Base-by-base conservation (phyloP, 2,329 filamentous ascomycete genomes). In the Aaosphaeria arxii region DNA sequence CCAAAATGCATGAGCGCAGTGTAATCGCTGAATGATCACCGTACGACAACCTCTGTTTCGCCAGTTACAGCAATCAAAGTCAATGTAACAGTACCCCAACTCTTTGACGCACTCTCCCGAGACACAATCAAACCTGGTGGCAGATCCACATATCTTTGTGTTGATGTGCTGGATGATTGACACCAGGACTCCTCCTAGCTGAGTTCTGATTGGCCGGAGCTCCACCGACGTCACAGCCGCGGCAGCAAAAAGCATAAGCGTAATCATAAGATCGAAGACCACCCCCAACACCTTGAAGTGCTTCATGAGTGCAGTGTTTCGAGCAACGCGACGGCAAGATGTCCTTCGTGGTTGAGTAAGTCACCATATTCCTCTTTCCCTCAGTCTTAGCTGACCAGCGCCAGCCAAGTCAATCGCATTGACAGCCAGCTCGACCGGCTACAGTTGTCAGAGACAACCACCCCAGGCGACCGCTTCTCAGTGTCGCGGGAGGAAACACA, bases 381-480 rank as follows among this genome's bases (percentile, higher is more conserved):
- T 9, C 13, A 29, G 4, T 11, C 28, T 5, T 2, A 17, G 32
- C 33, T 40, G n/a, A 42, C 9, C 33, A 3, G 9, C 31, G 24
- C 28, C 57, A 82, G 79, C 64, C 80, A 82, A 58, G 71, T 83
- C 48, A 78, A 76, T 47, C 75, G 74, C 43, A 76, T 85, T 53
- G 81, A 85, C 63, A 71, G 73, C 48, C 78, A 81, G 54, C 72
- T 85, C 45, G 81, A 84, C 57, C 77, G 76, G 45, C 64, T 84
- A 45, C 79, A 83, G 56, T 73, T 83, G 41, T 73, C 52, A 55
- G 17, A 24, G 17, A 53, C 59, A 31, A 56, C 58, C 41, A 68
- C 47, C 38, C 61, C 42, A 35, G 49, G 67, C 59, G 51, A 59
- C 48, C 58, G 52, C 52, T 59, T 63, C 45, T 58, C 56, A n/a